Percentiles rank a stretch among this genome's conserved stretches.
These are phyloP conservation scores for Suhomyces vadensis DNA, from an alignment of 805 yeast species.

Conservation along the genomic window DNA sequence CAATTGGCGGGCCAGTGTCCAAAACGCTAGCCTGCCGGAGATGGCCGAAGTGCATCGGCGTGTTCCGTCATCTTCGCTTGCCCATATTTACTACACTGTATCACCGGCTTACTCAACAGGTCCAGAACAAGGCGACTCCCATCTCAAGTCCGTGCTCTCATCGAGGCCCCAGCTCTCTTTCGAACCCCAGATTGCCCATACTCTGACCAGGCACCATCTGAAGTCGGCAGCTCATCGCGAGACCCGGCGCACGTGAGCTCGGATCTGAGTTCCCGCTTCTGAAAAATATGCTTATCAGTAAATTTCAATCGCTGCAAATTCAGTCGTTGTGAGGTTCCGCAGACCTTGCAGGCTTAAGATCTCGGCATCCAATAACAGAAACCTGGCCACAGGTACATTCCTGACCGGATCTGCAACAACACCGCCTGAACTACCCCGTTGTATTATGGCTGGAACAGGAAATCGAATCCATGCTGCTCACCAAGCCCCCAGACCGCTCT, in stretches of 20 bases:
- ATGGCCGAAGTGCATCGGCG: constrained; percentile 1
- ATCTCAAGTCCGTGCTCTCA: neutral
- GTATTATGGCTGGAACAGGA: neutral
- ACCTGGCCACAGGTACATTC: neutral
- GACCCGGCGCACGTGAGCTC: neutral
- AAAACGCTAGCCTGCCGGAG: neutral
- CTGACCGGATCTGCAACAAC: neutral
- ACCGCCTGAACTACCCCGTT: no score
- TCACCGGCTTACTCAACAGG: no score
- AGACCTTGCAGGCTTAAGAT: neutral
- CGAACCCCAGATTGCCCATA: neutral
- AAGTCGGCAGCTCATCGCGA: neutral
- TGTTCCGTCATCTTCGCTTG: neutral
- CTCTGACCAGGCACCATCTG: neutral
- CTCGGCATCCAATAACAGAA: neutral
- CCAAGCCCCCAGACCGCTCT: no score
- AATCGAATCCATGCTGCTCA: no score
- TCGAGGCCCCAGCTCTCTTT: neutral
- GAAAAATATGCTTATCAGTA: neutral
- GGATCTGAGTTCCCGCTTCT: neutral
- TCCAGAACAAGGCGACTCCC: no score
- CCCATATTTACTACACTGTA: no score
- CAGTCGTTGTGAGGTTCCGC: neutral
- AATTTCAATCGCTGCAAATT: constrained; percentile 1
- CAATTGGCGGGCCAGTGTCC: neutral